Base-by-base conservation (phyloP, 768 basidiomycete species). In the Crassisporium funariophilum region DNA sequence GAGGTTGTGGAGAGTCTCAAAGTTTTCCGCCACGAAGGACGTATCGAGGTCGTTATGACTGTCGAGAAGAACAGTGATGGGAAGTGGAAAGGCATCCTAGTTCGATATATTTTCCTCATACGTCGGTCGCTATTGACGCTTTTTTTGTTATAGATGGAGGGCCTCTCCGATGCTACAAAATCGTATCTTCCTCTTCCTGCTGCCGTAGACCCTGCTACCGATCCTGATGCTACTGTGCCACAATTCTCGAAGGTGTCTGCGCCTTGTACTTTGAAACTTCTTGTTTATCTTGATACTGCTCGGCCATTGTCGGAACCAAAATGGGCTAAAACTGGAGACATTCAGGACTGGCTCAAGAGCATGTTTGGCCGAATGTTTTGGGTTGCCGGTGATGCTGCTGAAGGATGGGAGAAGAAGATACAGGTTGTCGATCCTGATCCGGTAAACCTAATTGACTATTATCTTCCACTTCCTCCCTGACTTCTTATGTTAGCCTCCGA, bases 351-450 rank as follows among this genome's bases (percentile, higher is more conserved):
- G 95, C 70, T 91, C 57, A 82, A 83, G 65, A 89, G 81, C 57
- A 90, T 91, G 77, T 88, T 91, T 65, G 90, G 89, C 2, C 75
- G 88, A 27, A 88, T 88, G 84, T 89, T 90, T 60, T 90, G 87
- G 87, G 84, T 86, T 36, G 79, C 86, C 20, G 87, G 86, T 4
- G 86, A 88, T 43, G 87, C 84, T 10, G 82, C 84, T n/a, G 86
- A 87, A 53, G 88, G 89, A 7, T 99, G 97, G 97, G 88, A 89
- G 68, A 92, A 86, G 69, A 95, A 95, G 68, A 88, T 98, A 44
- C 78, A 82, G 29, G 88, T 98, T 17, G 79, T 82, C 21, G 95
- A 98, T 73, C 95, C 97, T 47, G 97, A 99, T 71, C 90, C 92
- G 33, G 95, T 98, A 65, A 58, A 90, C 75, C 42, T 31, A 33